Base-by-base conservation (phyloP, 106 monocot genomes). In the Triglochin maritima region DNA sequence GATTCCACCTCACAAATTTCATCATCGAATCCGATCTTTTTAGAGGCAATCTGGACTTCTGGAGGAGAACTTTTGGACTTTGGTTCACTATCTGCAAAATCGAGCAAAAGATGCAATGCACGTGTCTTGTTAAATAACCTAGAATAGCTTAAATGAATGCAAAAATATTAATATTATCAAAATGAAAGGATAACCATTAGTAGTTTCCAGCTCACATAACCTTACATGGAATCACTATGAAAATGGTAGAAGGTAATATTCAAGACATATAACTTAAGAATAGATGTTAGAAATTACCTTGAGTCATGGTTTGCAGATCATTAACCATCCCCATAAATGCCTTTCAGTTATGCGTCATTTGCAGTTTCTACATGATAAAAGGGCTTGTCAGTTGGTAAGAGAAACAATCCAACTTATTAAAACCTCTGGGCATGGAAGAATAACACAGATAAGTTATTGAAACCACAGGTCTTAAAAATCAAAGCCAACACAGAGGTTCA, bases 1-100 rank as follows among this genome's bases (percentile, higher is more conserved):
- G 59, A 45, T 56, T 67, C 60, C 14, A 55, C 47, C 58, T 64
- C 44, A 50, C 74, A 47, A 71, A 46, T 57, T 16, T 70, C 13
- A 15, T 59, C 66, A 48, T 51, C 15, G 46, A 62, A 57, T 10
- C 14, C 16, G 11, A 49, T 61, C 3, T 59, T 5, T 72, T 79
- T 60, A 15, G 76, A 47, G 44, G 50, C 49, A 77, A 58, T 50
- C 29, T 79, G 69, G 56, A 50, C 9, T 57, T 14, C 44, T 53
- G 47, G 44, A 50, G 47, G 52, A 17, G 67, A 42, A 59, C 54
- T 47, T 7, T 50, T 50, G 57, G 29, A 29, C 29, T 29, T 29
- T 29, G 62, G 51, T 17, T 78, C 59, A 66, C 59, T 55, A 76
- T 76, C 81, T 76, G 61, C 70, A 79, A 59, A 44, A 9, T 17